phyloP scores from a whole-genome alignment of 352 stramenopile genomes.

The Phytopythium cucurbitacearum region DNA sequence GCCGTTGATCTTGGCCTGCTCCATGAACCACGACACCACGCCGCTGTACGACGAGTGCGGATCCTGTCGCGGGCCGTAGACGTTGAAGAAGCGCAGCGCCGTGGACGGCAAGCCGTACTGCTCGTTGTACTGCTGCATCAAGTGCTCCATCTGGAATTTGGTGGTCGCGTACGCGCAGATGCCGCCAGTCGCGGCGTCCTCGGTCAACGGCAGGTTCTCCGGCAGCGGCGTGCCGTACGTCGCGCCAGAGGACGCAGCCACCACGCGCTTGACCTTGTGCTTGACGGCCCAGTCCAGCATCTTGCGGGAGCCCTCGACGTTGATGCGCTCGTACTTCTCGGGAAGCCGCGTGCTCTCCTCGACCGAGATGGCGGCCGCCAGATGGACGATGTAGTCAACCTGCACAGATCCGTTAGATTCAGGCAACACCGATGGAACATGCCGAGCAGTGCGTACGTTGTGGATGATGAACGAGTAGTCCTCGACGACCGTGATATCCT shows the following conservation, averaged over 20 bases:
- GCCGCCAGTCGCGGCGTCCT: constrained; percentile 39
- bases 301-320: constrained; percentile 48
- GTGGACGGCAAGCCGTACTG: constrained; percentile 45
- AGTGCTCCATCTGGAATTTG: constrained; percentile 59
- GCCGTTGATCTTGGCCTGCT: constrained; percentile 55
- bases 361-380: constrained; percentile 59
- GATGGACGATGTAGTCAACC: constrained; percentile 56
- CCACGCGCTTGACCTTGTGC: constrained; percentile 47
- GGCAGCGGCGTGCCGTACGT: constrained; percentile 39
- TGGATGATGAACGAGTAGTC: constrained; percentile 50
- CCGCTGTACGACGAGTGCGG: constrained; percentile 60
- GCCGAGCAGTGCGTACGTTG: constrained; percentile 19
- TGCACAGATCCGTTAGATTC: constrained; percentile 3
- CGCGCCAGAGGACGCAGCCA: constrained; percentile 46
- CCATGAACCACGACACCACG: constrained; percentile 65
- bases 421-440: background rate
- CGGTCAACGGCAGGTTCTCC: constrained; percentile 37
- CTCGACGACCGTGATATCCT: constrained; percentile 51
- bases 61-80: constrained; percentile 56
- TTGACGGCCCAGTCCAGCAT: constrained; percentile 48
- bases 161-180: constrained; percentile 57
- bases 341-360: constrained; percentile 54
- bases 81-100: constrained; percentile 61
- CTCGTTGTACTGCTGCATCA: constrained; percentile 45
- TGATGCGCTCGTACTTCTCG: constrained; percentile 62